Conservation (phyloP, 2,329 filamentous ascomycete genomes). For the Cladophialophora immunda region DNA sequence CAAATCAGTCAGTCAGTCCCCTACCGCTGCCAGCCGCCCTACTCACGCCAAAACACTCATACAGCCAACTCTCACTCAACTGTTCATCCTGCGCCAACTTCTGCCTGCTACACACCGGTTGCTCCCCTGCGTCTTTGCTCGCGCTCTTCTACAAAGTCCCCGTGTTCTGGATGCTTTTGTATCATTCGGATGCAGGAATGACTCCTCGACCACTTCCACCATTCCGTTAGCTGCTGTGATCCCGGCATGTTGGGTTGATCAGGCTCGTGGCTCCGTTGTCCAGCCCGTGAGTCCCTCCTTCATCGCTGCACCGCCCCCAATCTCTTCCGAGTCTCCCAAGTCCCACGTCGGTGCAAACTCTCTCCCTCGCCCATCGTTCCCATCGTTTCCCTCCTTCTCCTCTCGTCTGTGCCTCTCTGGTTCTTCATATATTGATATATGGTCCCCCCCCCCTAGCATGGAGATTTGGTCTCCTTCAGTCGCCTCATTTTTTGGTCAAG, state of each 20-base stretch:
- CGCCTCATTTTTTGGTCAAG: conserved; percentile 2
- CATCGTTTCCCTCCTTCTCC: background rate
- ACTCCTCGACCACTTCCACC: background rate
- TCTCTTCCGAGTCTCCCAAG: background rate
- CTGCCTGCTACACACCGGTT: conserved; percentile 3
- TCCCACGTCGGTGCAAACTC: conserved; percentile 6
- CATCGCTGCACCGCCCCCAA: background rate
- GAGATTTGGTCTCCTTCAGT: conserved; percentile 4
- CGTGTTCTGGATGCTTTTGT: background rate
- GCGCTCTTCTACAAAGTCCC: background rate
- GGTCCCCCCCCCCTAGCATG: background rate
- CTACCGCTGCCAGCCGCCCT: no score
- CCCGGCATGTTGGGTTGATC: background rate
- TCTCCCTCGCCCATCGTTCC: background rate
- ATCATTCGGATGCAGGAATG: background rate
- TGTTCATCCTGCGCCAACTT: background rate
- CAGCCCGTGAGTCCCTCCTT: background rate
- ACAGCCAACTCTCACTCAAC: background rate
- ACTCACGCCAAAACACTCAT: no score
- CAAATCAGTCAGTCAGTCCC: no score
- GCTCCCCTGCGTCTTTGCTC: background rate
- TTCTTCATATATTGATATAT: background rate
- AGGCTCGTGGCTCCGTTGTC: background rate
- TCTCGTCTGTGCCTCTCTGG: background rate
- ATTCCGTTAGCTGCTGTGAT: conserved; percentile 3